Percentiles rank a stretch among this genome's conserved stretches.
These are phyloP conservation scores for Trypanosoma lewisi DNA, from an alignment of 208 protist species.

Conservation along the genomic window DNA sequence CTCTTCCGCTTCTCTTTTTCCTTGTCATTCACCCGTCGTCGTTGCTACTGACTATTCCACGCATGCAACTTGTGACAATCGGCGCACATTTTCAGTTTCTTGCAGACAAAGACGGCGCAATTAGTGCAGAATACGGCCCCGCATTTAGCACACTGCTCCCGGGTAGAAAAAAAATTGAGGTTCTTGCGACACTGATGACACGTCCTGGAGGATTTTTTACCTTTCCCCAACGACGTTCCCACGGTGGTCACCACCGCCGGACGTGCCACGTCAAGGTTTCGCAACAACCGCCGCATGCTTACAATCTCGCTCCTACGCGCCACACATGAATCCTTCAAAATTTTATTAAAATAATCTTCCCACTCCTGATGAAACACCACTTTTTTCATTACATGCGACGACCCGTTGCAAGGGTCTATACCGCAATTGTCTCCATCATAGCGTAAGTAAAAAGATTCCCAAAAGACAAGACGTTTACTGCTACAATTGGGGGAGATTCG, in stretches of 20 bases:
- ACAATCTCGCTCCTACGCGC: conserved; percentile 12
- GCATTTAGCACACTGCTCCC: conserved; percentile 16
- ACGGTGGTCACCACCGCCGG: neutral
- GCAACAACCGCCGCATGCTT: conserved; percentile 14
- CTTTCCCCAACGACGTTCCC: neutral
- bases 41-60: conserved; percentile 16
- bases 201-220: conserved; percentile 3
- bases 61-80: conserved; percentile 14
- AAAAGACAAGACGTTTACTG: conserved; percentile 73
- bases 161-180: conserved; percentile 15
- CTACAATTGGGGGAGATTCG: conserved; percentile 55
- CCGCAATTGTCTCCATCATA: conserved; percentile 31
- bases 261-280: conserved; percentile 14
- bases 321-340: conserved; percentile 41
- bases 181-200: conserved; percentile 24
- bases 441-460: conserved; percentile 60
- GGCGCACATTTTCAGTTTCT: conserved; percentile 16
- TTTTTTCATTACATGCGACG: conserved; percentile 9
- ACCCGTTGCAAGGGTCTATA: conserved; percentile 2
- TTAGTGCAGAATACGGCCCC: conserved; percentile 7
- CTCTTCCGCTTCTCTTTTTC: too few species aligned
- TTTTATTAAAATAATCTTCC: conserved; percentile 46
- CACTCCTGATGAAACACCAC: conserved; percentile 49
- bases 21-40: too few species aligned
- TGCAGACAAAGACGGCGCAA: conserved; percentile 5